A percentile compares a stretch with the other conserved stretches of the same genome.
Conservation (phyloP, 495 filamentous ascomycete genomes). For the Copromyces sp. region DNA sequence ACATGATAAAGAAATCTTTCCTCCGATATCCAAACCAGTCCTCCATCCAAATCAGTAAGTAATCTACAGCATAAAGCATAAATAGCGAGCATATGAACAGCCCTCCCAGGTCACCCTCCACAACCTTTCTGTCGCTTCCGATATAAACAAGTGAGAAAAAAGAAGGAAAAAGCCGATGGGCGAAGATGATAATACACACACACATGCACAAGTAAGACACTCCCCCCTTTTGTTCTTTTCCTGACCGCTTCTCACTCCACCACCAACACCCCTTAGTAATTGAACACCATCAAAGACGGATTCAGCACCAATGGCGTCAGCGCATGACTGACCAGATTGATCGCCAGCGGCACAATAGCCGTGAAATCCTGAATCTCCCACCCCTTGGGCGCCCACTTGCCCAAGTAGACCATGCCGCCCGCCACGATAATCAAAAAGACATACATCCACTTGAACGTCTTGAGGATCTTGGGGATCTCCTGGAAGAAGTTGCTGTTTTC, state of each 20-base stretch:
- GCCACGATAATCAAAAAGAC: slow-evolving; percentile 48
- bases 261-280: slow-evolving; percentile 38
- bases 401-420: slow-evolving; percentile 53
- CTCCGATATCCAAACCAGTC: neutral
- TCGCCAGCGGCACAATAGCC: slow-evolving; percentile 61
- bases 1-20: neutral
- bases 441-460: slow-evolving; percentile 61
- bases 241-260: neutral
- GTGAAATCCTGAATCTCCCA: slow-evolving; percentile 63
- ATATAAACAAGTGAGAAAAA: neutral
- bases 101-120: neutral
- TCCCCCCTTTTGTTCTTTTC: neutral
- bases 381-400: slow-evolving; percentile 45
- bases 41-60: neutral
- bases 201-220: neutral
- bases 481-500: slow-evolving; percentile 65
- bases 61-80: neutral
- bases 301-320: slow-evolving; percentile 60
- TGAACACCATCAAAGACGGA: slow-evolving; percentile 66
- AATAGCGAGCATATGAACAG: neutral
- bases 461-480: slow-evolving; percentile 60
- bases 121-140: neutral
- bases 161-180: neutral
- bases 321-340: slow-evolving; percentile 52
- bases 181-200: neutral